Percentiles rank a stretch among this genome's conserved stretches.
phyloP scores from a whole-genome alignment of 352 stramenopile species.

The Pelagophyceae sp. region DNA sequence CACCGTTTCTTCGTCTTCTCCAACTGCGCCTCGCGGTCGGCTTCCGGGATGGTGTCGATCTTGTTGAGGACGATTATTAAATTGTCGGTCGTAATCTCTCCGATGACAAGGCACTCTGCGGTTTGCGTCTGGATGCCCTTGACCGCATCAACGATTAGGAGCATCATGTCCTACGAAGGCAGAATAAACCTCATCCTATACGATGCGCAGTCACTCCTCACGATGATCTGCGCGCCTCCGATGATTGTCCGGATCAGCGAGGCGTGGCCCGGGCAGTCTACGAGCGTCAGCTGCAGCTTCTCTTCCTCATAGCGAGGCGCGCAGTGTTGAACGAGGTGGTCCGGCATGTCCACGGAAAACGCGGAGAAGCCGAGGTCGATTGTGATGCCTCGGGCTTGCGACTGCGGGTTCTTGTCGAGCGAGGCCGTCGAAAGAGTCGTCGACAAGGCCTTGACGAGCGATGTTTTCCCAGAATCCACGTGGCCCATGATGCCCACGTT shows the following conservation, averaged over 20 bases:
- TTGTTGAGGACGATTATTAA: constrained; percentile 95
- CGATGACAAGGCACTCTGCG: constrained; percentile 92
- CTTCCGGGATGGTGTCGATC: constrained; percentile 77
- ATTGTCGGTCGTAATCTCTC: constrained; percentile 70
- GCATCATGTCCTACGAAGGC: constrained; percentile 66
- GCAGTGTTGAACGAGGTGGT: neutral
- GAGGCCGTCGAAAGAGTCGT: constrained; percentile 92
- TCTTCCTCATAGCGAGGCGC: constrained; percentile 26
- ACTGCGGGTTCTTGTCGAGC: constrained; percentile 96
- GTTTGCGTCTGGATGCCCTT: constrained; percentile 98
- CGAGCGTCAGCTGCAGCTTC: constrained; percentile 77
- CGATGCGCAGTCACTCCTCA: neutral
- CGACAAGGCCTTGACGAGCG: constrained; percentile 83
- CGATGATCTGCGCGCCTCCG: constrained; percentile 93
- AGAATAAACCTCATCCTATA: neutral
- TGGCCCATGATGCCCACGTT: constrained; percentile 98
- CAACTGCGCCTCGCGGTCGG: constrained; percentile 53
- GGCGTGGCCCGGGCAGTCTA: constrained; percentile 87
- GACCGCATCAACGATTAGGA: constrained; percentile 89
- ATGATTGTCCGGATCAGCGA: constrained; percentile 98
- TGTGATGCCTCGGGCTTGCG: constrained; percentile 89
- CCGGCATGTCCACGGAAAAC: constrained; percentile 62
- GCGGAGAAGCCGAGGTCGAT: constrained; percentile 95
- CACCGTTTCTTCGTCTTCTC: constrained; percentile 51
- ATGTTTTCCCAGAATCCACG: constrained; percentile 96